Percentiles rank a stretch among this genome's conserved stretches.
Conservation (phyloP, 2,329 filamentous ascomycete species). For the Fusarium cicatricum region DNA sequence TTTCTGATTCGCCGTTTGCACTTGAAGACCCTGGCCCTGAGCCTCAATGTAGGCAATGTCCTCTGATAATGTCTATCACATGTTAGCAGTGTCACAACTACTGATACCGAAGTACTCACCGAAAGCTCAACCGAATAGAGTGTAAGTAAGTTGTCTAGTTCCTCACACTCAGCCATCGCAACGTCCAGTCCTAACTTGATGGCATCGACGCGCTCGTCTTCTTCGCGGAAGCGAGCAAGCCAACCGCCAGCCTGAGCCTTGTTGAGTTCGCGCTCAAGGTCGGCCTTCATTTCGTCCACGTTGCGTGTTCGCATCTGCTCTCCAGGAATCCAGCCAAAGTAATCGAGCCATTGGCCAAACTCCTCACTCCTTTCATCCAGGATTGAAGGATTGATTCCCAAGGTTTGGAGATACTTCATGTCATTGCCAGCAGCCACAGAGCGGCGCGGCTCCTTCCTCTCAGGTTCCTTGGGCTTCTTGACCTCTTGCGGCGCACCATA, state of each 20-base stretch:
- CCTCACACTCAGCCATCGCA: slow-evolving; percentile 94
- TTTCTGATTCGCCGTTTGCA: slow-evolving; percentile 97
- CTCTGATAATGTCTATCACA: slow-evolving; percentile 81
- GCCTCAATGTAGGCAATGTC: slow-evolving; percentile 98
- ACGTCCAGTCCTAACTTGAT: slow-evolving; percentile 87
- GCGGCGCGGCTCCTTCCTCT: slow-evolving; percentile 60
- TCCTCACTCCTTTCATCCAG: slow-evolving; percentile 80
- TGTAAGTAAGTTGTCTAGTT: slow-evolving; percentile 92
- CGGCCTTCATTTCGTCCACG: slow-evolving; percentile 81
- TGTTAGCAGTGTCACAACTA: slow-evolving; percentile 19
- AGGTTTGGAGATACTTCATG: slow-evolving; percentile 76
- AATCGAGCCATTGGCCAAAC: slow-evolving; percentile 82
- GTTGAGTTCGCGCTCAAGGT: slow-evolving; percentile 87
- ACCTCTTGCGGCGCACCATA: slow-evolving; percentile 50
- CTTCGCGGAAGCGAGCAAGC: slow-evolving; percentile 83
- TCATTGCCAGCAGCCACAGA: slow-evolving; percentile 77
- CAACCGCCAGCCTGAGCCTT: slow-evolving; percentile 92
- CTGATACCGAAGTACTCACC: slow-evolving; percentile 59
- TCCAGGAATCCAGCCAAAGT: slow-evolving; percentile 87
- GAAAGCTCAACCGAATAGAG: slow-evolving; percentile 94
- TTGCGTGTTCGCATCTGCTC: slow-evolving; percentile 77
- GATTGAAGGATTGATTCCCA: slow-evolving; percentile 81
- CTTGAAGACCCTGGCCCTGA: slow-evolving; percentile 94
- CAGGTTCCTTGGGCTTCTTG: slow-evolving; percentile 40
- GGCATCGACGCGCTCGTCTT: slow-evolving; percentile 87